phyloP scores from a whole-genome alignment of 768 basidiomycete genomes.

The Mycena pura region DNA sequence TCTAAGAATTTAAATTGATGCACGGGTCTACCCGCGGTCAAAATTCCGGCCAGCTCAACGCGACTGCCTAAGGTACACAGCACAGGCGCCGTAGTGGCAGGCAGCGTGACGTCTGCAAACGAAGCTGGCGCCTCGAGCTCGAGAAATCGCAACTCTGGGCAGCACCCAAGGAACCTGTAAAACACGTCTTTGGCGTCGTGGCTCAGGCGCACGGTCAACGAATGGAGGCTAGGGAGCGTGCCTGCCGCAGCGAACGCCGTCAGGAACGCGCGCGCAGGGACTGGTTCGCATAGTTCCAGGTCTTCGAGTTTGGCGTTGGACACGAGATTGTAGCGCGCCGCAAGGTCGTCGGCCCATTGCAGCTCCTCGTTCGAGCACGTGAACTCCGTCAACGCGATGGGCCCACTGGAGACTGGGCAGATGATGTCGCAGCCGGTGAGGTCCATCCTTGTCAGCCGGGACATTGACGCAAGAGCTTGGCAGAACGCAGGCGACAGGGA shows the following conservation, averaged over 20 bases:
- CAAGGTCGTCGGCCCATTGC: neutral
- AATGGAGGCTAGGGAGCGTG: slow-evolving; percentile 1
- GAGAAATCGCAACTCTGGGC: slow-evolving; percentile 6
- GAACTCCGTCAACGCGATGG: neutral
- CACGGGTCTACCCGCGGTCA: slow-evolving; percentile 9
- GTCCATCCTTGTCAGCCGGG: neutral
- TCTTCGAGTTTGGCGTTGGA: neutral
- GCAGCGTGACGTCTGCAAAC: slow-evolving; percentile 1
- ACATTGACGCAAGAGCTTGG: neutral
- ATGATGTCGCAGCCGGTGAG: neutral
- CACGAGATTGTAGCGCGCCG: slow-evolving; percentile 2
- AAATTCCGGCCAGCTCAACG: neutral
- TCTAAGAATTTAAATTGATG: neutral
- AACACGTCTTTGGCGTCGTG: slow-evolving; percentile 2
- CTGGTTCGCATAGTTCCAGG: neutral
- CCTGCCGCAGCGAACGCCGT: neutral
- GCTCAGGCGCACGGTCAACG: neutral
- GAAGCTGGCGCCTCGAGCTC: neutral
- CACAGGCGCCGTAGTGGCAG: slow-evolving; percentile 6
- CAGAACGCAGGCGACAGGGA: slow-evolving; percentile 1
- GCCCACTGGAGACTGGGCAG: neutral
- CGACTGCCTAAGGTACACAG: neutral
- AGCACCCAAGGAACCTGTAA: slow-evolving; percentile 11
- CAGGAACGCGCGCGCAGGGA: neutral
- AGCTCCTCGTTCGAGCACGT: neutral